Evolutionary conservation across 129 eudicot species (phyloP), one percentile per base, ranked within the genome.

Genomic region (Silybum marianum): DNA sequence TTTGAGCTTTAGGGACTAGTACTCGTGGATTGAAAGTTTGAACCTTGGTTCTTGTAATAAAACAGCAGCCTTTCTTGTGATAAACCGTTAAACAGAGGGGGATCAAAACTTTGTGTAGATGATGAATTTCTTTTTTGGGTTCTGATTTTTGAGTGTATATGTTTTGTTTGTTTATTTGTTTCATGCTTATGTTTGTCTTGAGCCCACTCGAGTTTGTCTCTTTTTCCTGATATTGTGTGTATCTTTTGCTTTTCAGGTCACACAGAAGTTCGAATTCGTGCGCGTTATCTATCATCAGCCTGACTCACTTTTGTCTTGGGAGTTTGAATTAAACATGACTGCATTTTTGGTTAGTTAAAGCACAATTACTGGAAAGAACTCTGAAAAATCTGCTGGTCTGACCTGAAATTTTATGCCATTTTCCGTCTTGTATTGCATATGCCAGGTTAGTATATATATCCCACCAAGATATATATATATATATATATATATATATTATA

Each of bases 241-340:
- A 46, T 36, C 5, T 69, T 79, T 79, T 9, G 48, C 69, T 71
- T 66, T 78, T 78, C 81, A 78, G 81, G 40, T 78, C 63, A 7
- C 73, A 13, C 24, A 40, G 8, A 34, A 63, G 71, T 14, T 38
- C 18, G 4, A 65, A 77, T 23, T 28, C n/a, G 9, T 65, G 40
- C 40, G 0, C 36, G 36, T 13, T 48, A 48, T 48, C n/a, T 48
- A 16, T 48, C 62, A 48, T 14, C 62, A 48, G 18, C 19, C 62
- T 48, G 62, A 12, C 62, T 48, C 62, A 48, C 62, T 2, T 46
- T 46, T 46, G 18, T 46, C 58, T 46, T 46, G 58, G 58, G n/a
- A 46, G 58, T 46, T 46, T 46, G 3, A 11, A 2, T 46, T 12
- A 46, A 46, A 46, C 58, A 46, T 46, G 58, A 46, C 58, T 46